Evolutionary conservation across 176 grass and related monocot genomes (phyloP), one percentile per base, ranked within the genome.

Genomic region (Zea mays): DNA sequence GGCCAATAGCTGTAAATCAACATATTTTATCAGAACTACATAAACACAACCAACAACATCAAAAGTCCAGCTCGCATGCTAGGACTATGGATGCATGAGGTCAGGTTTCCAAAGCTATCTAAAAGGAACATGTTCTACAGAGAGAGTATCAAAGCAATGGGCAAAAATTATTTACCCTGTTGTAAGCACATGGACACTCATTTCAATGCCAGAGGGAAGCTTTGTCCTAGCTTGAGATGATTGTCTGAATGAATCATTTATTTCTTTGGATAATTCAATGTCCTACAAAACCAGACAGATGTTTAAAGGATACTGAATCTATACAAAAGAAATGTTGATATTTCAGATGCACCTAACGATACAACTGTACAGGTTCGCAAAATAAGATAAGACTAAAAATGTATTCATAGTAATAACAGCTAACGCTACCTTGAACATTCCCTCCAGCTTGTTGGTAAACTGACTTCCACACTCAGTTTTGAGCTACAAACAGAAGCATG

Each of bases 401-500:
- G 55, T 47, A 43, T 59, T 58, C 52, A 56, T 14, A 80, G 44
- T 57, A 8, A 72, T 6, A 76, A 89, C 33, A 65, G 14, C 39
- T 36, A 75, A 27, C 14, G 6, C 59, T 93, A 99, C 92, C 96
- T 99, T 99, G 82, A 99, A 99, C 96, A 99, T 99, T 67, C 96
- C 96, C 85, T 99, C 96, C 47, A 99, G 81, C 47, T 99, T 99
- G 80, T 99, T 99, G 49, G 96, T 99, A 83, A 99, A 99, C 82
- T 99, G 96, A 87, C 96, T 99, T 65, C 96, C 96, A n/a, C 96
- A 99, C 78, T 99, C 96, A 85, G 96, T 99, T 93, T 99, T 99
- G 58, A 99, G 90, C 96, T 99, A 90, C 71, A 90, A 79, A 86
- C 19, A 78, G 40, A 78, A 77, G 76, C 46, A 77, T 45, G 33